Evolutionary conservation across 352 stramenopile genomes (phyloP).

Genomic region (Globisporangium takayamanum): DNA sequence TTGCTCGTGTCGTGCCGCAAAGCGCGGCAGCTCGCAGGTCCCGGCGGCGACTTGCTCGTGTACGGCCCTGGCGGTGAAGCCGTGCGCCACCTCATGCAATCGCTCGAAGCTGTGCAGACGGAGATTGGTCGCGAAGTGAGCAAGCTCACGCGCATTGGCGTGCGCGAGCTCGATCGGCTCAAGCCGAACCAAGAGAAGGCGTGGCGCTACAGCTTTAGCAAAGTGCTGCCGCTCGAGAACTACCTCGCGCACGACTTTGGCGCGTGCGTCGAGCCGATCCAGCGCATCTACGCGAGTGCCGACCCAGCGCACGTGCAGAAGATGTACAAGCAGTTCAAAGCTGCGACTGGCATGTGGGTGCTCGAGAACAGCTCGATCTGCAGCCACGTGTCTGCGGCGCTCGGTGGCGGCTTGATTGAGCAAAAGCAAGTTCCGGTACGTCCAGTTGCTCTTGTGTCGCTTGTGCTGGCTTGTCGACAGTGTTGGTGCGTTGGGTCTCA

Average conservation of each 20-base stretch:
- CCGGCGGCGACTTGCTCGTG: constrained; percentile 74
- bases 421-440: constrained; percentile 25
- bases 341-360: constrained; percentile 79
- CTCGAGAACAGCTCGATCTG: constrained; percentile 82
- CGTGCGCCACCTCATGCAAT: constrained; percentile 78
- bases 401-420: constrained; percentile 64
- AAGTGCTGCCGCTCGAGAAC: constrained; percentile 74
- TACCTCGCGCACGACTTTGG: constrained; percentile 82
- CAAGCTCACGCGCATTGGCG: constrained; percentile 72
- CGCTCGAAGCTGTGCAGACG: constrained; percentile 65
- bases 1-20: constrained; percentile 81
- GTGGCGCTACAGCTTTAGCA: constrained; percentile 83
- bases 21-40: constrained; percentile 68
- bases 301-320: constrained; percentile 78
- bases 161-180: constrained; percentile 76
- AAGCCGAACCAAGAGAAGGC: constrained; percentile 83
- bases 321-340: constrained; percentile 84
- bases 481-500: background rate
- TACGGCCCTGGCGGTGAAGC: constrained; percentile 80
- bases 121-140: constrained; percentile 76
- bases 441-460: background rate
- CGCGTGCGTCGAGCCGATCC: constrained; percentile 77
- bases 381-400: constrained; percentile 58
- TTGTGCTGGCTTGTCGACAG: background rate
- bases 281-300: constrained; percentile 81